Evolutionary conservation across 2,329 filamentous ascomycete species (phyloP), one percentile per base, ranked within the genome.

Genomic region (Monilinia polystroma): DNA sequence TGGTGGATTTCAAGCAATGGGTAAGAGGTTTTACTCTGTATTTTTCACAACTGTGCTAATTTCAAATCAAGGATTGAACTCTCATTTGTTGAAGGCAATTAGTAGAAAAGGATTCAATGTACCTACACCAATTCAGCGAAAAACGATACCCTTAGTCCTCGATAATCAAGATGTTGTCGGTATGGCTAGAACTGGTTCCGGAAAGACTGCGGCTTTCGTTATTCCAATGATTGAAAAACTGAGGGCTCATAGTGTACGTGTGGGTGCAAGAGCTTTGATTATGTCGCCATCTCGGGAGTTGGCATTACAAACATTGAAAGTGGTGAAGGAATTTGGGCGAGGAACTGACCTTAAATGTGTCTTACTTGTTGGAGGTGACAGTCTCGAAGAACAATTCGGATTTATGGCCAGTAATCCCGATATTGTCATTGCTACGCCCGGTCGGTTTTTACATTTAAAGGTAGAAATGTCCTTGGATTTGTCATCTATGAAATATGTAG

Each of bases 171-270:
- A 99, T 83, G 91, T 98, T n/a, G 94, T 99, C 32, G 96, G 93
- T 72, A 99, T 99, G 95, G 95, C 95, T 10, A 85, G 96, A 72
- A 99, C 96, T n/a, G 95, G 95, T 77, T 98, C 93, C 26, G 95
- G 95, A 81, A 99, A 99, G 82, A 99, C 96, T 1, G 95, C 93
- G 1, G 95, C 95, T 29, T 99, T 99, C 78, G 93, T 98, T 35
- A 96, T 99, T 71, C 95, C 95, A 54, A 97, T 99, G 94, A 93
- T 99, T 69, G 92, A 99, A 81, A 91, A 90, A 71, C 82, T 99
- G 69, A 96, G 93, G 78, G 85, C 87, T 32, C 96, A 99, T 78
- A 96, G 91, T 75, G 88, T 89, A 41, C 90, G 90, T 74, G 89
- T 98, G 70, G 95, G 96, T 63, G 88, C 92, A 55, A 86, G 95